phyloP scores from a whole-genome alignment of 441 rosid genomes.

The Brassica balearica region DNA sequence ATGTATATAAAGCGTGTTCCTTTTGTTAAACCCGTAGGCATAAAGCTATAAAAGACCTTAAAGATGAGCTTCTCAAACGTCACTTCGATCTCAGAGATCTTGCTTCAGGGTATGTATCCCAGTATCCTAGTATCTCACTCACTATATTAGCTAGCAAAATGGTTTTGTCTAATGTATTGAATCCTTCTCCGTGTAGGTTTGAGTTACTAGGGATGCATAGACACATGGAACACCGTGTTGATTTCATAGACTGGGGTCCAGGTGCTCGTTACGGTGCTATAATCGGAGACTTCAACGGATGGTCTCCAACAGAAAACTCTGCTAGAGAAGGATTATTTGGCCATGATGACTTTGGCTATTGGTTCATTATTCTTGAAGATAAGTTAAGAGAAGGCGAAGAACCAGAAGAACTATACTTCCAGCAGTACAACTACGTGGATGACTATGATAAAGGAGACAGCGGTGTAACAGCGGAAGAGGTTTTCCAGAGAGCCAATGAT shows the following conservation, averaged over 20 bases:
- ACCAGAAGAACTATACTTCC: conserved; percentile 93
- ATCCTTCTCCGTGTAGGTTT: conserved; percentile 51
- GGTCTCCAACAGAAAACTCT: conserved; percentile 88
- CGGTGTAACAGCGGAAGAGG: conserved; percentile 76
- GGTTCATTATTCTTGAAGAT: conserved; percentile 95
- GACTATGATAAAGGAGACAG: conserved; percentile 95
- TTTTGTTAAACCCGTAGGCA: conserved; percentile 58
- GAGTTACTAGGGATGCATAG: conserved; percentile 90
- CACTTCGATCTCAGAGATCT: conserved; percentile 73
- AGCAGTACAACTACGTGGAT: conserved; percentile 88
- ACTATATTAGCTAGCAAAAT: conserved; percentile 11
- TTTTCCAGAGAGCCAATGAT: conserved; percentile 80
- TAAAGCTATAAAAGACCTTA: conserved; percentile 84
- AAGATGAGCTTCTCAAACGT: conserved; percentile 78
- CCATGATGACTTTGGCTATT: conserved; percentile 95
- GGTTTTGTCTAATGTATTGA: conserved; percentile 13
- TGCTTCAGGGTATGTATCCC: conserved; percentile 72
- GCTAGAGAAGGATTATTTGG: conserved; percentile 92
- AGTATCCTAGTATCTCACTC: not conserved
- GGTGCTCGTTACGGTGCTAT: conserved; percentile 98
- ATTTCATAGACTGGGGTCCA: conserved; percentile 99
- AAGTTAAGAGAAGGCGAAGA: conserved; percentile 85
- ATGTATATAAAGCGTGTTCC: not conserved
- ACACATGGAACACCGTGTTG: conserved; percentile 89
- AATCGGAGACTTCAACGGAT: conserved; percentile 91